phyloP scores from a whole-genome alignment of 768 basidiomycete species.

The Agaricus subrufescens region DNA sequence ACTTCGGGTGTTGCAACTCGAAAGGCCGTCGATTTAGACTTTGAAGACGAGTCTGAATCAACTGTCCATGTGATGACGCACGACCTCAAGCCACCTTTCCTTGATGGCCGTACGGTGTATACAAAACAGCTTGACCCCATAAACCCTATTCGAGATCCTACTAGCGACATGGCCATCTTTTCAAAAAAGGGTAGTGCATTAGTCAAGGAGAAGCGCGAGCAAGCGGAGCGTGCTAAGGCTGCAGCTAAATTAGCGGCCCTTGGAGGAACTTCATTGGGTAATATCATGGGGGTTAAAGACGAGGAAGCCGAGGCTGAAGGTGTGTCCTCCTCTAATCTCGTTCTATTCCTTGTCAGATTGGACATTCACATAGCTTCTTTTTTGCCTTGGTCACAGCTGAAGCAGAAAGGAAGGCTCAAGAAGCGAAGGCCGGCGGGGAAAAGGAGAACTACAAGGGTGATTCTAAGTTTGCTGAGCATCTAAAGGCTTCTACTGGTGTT shows the following conservation, averaged over 20 bases:
- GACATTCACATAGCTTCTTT: constrained; percentile 72
- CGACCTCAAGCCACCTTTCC: constrained; percentile 94
- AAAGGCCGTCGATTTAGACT: constrained; percentile 84
- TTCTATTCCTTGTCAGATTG: constrained; percentile 39
- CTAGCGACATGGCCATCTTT: constrained; percentile 94
- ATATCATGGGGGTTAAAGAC: constrained; percentile 96
- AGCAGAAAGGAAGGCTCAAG: constrained; percentile 42
- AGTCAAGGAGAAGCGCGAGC: constrained; percentile 94
- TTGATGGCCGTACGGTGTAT: constrained; percentile 93
- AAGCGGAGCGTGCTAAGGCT: constrained; percentile 93
- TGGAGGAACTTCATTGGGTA: constrained; percentile 92
- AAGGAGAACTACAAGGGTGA: constrained; percentile 85
- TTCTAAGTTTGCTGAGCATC: constrained; percentile 94
- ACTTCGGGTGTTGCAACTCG: constrained; percentile 93
- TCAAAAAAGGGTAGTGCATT: constrained; percentile 94
- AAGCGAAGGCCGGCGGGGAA: constrained; percentile 48
- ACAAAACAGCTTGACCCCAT: constrained; percentile 97
- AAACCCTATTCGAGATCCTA: constrained; percentile 90
- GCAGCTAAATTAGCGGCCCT: constrained; percentile 92
- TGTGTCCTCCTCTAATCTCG: constrained; percentile 35
- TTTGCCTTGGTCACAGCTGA: constrained; percentile 47
- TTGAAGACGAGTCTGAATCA: constrained; percentile 94
- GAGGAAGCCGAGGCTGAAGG: constrained; percentile 91
- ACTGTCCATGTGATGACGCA: constrained; percentile 98
- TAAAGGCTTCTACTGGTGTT: constrained; percentile 74